Conservation (phyloP, 768 basidiomycete species). For the Russula vinacea region DNA sequence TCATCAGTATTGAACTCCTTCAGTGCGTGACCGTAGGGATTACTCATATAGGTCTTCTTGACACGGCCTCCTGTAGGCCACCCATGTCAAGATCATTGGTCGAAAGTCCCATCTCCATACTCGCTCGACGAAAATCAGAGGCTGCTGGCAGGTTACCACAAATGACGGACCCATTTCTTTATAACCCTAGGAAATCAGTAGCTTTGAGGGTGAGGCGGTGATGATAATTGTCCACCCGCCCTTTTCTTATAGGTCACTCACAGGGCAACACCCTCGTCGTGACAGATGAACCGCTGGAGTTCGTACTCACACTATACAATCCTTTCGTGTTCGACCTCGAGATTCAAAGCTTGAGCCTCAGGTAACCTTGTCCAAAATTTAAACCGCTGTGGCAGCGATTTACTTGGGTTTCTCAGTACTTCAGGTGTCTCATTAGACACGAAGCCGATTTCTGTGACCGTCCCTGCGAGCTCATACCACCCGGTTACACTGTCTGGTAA, state of each 20-base stretch:
- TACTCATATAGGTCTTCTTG: constrained; percentile 11
- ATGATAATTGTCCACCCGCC: neutral
- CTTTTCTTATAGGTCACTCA: constrained; percentile 10
- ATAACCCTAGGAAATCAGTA: constrained; percentile 75
- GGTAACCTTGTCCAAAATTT: constrained; percentile 49
- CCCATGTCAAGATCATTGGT: constrained; percentile 66
- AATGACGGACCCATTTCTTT: constrained; percentile 78
- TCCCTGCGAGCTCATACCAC: constrained; percentile 76
- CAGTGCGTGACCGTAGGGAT: constrained; percentile 51
- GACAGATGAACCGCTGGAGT: constrained; percentile 78
- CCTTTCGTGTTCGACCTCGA: constrained; percentile 92
- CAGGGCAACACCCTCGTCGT: constrained; percentile 66
- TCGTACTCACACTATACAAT: constrained; percentile 82
- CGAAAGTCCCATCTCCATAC: constrained; percentile 63
- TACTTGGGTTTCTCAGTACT: constrained; percentile 50
- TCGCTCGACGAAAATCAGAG: constrained; percentile 44
- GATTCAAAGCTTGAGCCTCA: constrained; percentile 72
- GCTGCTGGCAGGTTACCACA: constrained; percentile 45
- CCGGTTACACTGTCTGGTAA: constrained; percentile 67
- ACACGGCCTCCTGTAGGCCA: constrained; percentile 45
- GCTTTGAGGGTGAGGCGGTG: constrained; percentile 51
- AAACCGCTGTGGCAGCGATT: neutral
- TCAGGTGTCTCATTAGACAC: constrained; percentile 75
- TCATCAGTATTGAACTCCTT: constrained; percentile 73
- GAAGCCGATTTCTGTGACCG: constrained; percentile 54